Percentiles rank a stretch among this genome's conserved stretches.
These are phyloP conservation scores for Saururus chinensis DNA, from an alignment of 164 flowering plant species.

Conservation along the genomic window DNA sequence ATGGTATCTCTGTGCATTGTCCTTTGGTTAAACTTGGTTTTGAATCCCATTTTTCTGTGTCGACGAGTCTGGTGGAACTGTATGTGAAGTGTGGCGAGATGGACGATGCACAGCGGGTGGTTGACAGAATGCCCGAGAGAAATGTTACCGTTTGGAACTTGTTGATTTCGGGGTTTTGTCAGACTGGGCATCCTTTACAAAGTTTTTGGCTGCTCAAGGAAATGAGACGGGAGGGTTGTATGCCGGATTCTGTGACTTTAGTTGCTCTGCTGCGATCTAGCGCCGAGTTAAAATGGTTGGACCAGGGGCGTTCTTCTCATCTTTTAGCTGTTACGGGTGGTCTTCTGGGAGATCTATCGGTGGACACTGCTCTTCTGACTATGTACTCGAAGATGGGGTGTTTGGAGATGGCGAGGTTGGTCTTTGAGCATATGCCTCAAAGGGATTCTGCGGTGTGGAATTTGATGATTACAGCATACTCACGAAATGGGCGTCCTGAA, in stretches of 20 bases:
- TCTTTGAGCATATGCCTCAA: conserved; percentile 35
- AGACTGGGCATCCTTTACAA: too few relatives aligned
- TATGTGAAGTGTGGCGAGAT: conserved; percentile 9
- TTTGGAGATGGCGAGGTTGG: conserved; percentile 21
- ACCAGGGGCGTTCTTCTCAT: conserved; percentile 26
- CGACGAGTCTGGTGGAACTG: conserved; percentile 22
- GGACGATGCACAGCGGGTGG: conserved; percentile 4
- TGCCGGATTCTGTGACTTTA: conserved; percentile 19
- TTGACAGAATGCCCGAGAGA: too few relatives aligned
- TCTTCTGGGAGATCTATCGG: conserved; percentile 20
- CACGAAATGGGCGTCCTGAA: conserved; percentile 25
- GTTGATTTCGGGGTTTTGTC: too few relatives aligned
- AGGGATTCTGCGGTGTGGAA: conserved; percentile 54
- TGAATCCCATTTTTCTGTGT: too few relatives aligned
- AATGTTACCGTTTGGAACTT: too few relatives aligned
- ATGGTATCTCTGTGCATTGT: too few relatives aligned
- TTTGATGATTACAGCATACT: conserved; percentile 36
- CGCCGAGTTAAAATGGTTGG: conserved; percentile 28
- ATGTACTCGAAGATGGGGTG: conserved; percentile 40
- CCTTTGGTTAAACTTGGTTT: too few relatives aligned
- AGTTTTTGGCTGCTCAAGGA: too few relatives aligned
- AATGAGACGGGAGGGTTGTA: too few relatives aligned
- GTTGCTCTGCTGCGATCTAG: conserved; percentile 27
- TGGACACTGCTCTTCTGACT: conserved; percentile 42
- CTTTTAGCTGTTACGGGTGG: conserved; percentile 23